Evolutionary conservation across 805 yeast genomes (phyloP).

Genomic region (Saccharomycopsis javanensis): DNA sequence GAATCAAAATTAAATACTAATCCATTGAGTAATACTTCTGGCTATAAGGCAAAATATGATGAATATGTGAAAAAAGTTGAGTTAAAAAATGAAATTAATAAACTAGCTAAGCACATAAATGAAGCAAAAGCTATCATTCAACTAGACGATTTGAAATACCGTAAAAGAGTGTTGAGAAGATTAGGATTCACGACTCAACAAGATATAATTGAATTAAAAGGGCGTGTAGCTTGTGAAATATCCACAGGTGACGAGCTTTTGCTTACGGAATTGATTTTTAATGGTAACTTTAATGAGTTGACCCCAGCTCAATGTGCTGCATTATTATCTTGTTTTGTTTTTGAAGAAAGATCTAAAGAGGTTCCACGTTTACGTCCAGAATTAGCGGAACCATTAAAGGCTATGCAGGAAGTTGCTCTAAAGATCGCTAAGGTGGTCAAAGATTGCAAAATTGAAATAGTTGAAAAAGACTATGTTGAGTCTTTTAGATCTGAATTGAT

Average conservation of each 20-base stretch:
- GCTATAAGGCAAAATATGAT: slow-evolving; percentile 52
- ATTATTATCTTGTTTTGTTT: slow-evolving; percentile 85
- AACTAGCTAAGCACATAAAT: slow-evolving; percentile 51
- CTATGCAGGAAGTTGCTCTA: slow-evolving; percentile 82
- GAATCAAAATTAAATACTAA: slow-evolving; percentile 65
- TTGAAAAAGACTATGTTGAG: slow-evolving; percentile 88
- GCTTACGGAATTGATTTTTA: slow-evolving; percentile 85
- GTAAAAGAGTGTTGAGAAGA: slow-evolving; percentile 87
- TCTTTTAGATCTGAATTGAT: slow-evolving; percentile 85
- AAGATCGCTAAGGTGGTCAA: slow-evolving; percentile 82
- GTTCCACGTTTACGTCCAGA: slow-evolving; percentile 80
- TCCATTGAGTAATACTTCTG: slow-evolving; percentile 54
- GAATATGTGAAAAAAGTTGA: slow-evolving; percentile 57
- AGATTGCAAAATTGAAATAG: slow-evolving; percentile 83
- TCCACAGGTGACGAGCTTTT: slow-evolving; percentile 78
- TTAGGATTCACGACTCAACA: slow-evolving; percentile 78
- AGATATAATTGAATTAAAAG: slow-evolving; percentile 91
- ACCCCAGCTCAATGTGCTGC: slow-evolving; percentile 89
- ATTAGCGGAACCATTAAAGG: slow-evolving; percentile 83
- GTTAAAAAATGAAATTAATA: slow-evolving; percentile 48
- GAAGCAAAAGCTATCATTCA: slow-evolving; percentile 91
- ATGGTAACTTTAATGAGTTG: slow-evolving; percentile 87
- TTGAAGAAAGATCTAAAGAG: slow-evolving; percentile 91
- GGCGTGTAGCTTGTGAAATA: slow-evolving; percentile 95
- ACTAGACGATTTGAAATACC: slow-evolving; percentile 83